Conservation (phyloP, 176 grass and related monocot genomes). For the Zea luxurians region DNA sequence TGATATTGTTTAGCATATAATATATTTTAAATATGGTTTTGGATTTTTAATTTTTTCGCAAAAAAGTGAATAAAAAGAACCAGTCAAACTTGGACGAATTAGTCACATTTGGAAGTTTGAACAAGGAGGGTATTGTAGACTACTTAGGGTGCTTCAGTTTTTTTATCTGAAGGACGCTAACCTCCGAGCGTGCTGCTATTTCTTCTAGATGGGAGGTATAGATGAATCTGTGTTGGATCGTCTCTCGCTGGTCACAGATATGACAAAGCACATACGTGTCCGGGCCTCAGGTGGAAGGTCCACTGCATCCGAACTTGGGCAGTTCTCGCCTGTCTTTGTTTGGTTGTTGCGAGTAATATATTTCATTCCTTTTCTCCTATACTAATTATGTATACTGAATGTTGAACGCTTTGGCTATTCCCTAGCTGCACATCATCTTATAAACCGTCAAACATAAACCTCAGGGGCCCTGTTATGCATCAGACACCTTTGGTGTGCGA, state of each 20-base stretch:
- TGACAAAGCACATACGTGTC: constrained; percentile 97
- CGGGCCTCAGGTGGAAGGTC: constrained; percentile 84
- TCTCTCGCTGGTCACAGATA: constrained; percentile 92
- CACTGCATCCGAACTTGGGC: constrained; percentile 74
- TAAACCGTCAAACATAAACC: too few relatives aligned
- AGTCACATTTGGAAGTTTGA: background rate
- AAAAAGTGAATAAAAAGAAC: too few relatives aligned
- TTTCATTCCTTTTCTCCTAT: background rate
- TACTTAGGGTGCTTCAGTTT: background rate
- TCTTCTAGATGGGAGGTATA: too few relatives aligned
- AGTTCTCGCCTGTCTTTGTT: constrained; percentile 95
- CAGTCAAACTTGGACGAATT: background rate
- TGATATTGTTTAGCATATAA: too few relatives aligned
- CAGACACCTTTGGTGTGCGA: too few relatives aligned
- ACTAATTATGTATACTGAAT: constrained; percentile 3
- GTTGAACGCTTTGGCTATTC: background rate
- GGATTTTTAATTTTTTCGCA: too few relatives aligned
- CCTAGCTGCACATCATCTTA: constrained; percentile 7
- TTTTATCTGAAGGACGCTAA: constrained; percentile 11
- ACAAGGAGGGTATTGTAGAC: background rate
- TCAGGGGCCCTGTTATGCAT: too few relatives aligned
- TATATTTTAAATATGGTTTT: too few relatives aligned
- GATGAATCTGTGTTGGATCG: constrained; percentile 52
- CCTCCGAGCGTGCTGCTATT: background rate
- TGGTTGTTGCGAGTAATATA: constrained; percentile 80